Evolutionary conservation across 2,329 filamentous ascomycete species (phyloP), one percentile per base, ranked within the genome.

Genomic region (Achaetomium macrosporum): DNA sequence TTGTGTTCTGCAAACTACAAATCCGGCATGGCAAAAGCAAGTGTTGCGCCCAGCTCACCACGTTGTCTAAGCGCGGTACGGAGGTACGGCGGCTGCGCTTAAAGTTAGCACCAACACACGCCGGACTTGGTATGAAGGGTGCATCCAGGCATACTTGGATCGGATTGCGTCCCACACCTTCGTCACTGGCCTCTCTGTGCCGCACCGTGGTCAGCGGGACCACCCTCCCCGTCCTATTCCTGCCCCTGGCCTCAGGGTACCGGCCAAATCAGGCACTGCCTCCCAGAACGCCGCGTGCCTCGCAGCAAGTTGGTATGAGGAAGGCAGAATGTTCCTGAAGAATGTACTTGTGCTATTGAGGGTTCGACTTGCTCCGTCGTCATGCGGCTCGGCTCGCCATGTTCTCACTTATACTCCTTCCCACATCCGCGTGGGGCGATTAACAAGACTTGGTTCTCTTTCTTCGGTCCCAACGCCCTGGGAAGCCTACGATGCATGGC

Each of bases 141-240:
- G 43, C 35, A 47, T 53, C 12, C 31, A 40, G 1, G 31, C n/a
- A 25, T 35, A 40, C 42, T 19, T 13, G 35, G 10, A 25, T 37
- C 20, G 41, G 39, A 19, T 35, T 46, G 30, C 19, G 19, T 50
- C 17, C 25, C 35, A 31, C 33, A 39, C 33, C 20, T 39, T 42
- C 12, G 20, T 48, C 42, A 31, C 48, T 19, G 20, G 8, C 42
- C 41, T 25, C 13, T 41, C 54, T 48, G 51, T 39, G 57, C 54
- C 54, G 50, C 54, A 50, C 17, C 19, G 39, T 43, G 13, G 56
- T 54, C 51, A 54, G 48, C 54, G 48, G 30, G 46, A 42, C 51
- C 43, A 53, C 54, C 57, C 46, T 50, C 33, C 37, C 33, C 48
- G 39, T 42, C 45, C 51, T 57, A 55, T 53, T 54, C 57, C 47